Percentiles rank a stretch among this genome's conserved stretches.
Evolutionary conservation across 169 alveolate species (phyloP).

Genomic region (Plasmodium relictum): DNA sequence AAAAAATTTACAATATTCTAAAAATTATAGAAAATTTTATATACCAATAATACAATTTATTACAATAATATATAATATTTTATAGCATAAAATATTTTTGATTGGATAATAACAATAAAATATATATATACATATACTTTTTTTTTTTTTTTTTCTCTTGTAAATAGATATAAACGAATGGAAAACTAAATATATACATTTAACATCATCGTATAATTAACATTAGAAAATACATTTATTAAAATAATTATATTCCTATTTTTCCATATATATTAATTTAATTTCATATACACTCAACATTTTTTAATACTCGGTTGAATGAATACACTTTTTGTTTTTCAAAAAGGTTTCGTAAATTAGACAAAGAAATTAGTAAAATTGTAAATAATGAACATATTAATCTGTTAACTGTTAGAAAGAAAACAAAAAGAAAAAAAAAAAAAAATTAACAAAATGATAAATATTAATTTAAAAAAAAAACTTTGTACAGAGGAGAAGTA

Average conservation of each 20-base stretch:
- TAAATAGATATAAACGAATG: conserved; percentile 49
- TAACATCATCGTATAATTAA: conserved; percentile 48
- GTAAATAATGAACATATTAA: conserved; percentile 56
- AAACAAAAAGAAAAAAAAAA: conserved; percentile 1
- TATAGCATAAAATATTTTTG: too few relatives aligned
- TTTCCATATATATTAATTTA: not conserved
- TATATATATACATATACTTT: too few relatives aligned
- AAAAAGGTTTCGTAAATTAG: conserved; percentile 54
- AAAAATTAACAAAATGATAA: not conserved
- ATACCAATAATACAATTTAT: too few relatives aligned
- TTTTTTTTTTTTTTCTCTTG: conserved; percentile 20
- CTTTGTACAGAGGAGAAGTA: conserved; percentile 49
- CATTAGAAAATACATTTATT: not conserved
- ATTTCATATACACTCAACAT: not conserved
- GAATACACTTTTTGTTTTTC: not conserved
- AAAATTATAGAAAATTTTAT: too few relatives aligned
- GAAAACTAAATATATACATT: conserved; percentile 42
- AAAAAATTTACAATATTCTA: too few relatives aligned
- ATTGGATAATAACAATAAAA: too few relatives aligned
- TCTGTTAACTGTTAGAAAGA: conserved; percentile 24
- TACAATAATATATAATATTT: too few relatives aligned
- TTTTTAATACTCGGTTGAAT: not conserved
- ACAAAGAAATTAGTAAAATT: conserved; percentile 39
- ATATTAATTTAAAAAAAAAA: not conserved
- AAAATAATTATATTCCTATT: not conserved